phyloP scores from a whole-genome alignment of 805 yeast genomes.

The Hanseniaspora singularis region DNA sequence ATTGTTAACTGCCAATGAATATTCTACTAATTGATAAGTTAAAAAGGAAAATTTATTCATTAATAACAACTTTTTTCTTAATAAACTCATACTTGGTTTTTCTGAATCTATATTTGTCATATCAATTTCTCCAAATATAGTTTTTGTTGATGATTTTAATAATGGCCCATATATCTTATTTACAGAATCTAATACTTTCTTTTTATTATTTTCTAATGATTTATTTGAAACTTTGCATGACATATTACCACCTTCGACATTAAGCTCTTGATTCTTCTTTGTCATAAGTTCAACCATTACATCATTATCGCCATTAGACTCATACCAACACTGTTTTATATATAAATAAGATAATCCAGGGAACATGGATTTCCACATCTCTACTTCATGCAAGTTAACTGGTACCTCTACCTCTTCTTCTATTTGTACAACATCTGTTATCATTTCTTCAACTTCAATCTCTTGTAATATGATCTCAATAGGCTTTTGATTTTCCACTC shows the following conservation, averaged over 20 bases:
- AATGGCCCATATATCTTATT: too few species aligned
- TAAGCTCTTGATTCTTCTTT: too few species aligned
- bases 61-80: not conserved
- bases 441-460: not conserved
- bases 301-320: not conserved
- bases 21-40: constrained; percentile 3
- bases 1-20: not conserved
- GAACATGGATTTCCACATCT: constrained; percentile 6
- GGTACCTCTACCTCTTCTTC: constrained; percentile 3
- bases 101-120: too few species aligned
- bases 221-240: too few species aligned
- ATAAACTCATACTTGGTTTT: not conserved
- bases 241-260: too few species aligned
- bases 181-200: too few species aligned
- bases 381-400: not conserved
- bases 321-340: not conserved
- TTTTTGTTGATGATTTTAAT: too few species aligned
- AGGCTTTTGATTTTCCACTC: not conserved
- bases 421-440: not conserved
- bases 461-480: not conserved
- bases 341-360: not conserved
- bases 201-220: too few species aligned
- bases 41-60: not conserved
- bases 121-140: too few species aligned
- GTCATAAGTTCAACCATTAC: not conserved